Conservation (phyloP, 2,329 filamentous ascomycete genomes). For the Colletotrichum echinochloae region DNA sequence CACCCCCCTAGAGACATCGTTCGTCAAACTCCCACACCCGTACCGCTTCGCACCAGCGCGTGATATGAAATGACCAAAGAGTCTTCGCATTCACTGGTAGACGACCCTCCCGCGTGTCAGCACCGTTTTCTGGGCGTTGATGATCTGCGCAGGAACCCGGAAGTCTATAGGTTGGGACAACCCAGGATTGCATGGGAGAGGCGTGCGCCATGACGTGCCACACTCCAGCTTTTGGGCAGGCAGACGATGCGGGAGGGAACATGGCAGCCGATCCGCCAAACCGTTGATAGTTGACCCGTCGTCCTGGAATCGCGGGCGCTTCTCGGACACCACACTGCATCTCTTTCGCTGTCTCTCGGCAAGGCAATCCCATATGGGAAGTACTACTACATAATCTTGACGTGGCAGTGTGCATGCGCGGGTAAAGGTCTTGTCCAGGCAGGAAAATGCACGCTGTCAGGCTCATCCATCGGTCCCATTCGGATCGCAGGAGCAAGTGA, state of each 20-base stretch:
- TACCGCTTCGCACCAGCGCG: constrained; percentile 19
- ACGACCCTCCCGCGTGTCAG: constrained; percentile 16
- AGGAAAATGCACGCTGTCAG: neutral
- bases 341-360: neutral
- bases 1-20: constrained; percentile 18
- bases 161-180: constrained; percentile 31
- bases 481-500: neutral
- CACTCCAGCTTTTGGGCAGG: constrained; percentile 7
- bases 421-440: neutral
- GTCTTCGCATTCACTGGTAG: neutral
- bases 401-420: neutral
- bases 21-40: constrained; percentile 11
- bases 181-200: constrained; percentile 1
- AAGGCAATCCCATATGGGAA: neutral
- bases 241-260: neutral
- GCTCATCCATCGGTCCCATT: neutral
- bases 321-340: constrained; percentile 22
- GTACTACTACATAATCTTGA: neutral
- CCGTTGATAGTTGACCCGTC: constrained; percentile 1
- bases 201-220: constrained; percentile 29
- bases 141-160: constrained; percentile 51
- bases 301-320: constrained; percentile 18
- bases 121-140: constrained; percentile 38
- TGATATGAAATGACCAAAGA: constrained; percentile 14
- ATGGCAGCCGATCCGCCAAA: neutral